Evolutionary conservation across 1,284 basidiomycete species (phyloP).

Genomic region (Sphaerobolus stellatus): DNA sequence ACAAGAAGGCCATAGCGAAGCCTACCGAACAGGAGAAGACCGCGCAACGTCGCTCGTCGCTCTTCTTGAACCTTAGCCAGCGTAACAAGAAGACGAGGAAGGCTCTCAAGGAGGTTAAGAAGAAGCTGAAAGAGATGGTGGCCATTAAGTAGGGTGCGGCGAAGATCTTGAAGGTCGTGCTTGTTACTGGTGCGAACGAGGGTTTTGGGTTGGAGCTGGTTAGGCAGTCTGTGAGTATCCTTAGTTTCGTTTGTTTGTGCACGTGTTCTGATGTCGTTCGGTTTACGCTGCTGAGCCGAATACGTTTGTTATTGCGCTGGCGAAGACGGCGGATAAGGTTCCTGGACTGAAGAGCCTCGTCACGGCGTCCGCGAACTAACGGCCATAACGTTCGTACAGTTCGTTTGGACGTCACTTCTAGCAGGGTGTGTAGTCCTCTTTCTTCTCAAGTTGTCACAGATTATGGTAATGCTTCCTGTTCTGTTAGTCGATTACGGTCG

Average conservation of each 20-base stretch:
- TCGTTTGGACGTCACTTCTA: constrained; percentile 1
- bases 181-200: constrained; percentile 9
- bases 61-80: neutral
- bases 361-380: neutral
- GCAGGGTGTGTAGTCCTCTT: constrained; percentile 3
- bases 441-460: neutral
- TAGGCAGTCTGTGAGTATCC: constrained; percentile 9
- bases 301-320: constrained; percentile 12
- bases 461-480: neutral
- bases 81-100: neutral
- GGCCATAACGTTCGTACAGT: constrained; percentile 11
- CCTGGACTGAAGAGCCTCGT: constrained; percentile 2
- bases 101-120: neutral
- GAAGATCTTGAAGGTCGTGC: constrained; percentile 4
- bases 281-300: neutral
- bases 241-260: neutral
- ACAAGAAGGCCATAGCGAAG: neutral
- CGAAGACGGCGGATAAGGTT: constrained; percentile 6
- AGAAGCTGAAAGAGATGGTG: neutral
- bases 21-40: neutral
- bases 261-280: neutral
- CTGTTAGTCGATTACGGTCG: constrained; percentile 3
- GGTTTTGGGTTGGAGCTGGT: constrained; percentile 9
- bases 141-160: constrained; percentile 9
- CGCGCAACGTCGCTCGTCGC: neutral